Evolutionary conservation across 2,329 filamentous ascomycete genomes (phyloP), one percentile per base, ranked within the genome.

Genomic region (Phaeosphaeriaceae sp.): DNA sequence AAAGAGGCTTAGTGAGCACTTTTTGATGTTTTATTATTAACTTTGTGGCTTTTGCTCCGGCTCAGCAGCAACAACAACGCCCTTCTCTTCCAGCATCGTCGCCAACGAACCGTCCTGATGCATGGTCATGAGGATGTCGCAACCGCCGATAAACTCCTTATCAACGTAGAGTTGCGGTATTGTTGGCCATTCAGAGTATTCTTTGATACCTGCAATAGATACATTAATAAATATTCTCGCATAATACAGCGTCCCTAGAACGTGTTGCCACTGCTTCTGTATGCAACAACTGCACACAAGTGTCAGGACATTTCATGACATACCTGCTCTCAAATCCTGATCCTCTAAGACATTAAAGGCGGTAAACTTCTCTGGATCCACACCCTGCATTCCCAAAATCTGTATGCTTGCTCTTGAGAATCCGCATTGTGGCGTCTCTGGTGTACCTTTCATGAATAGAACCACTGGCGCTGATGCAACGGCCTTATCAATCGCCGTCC

Each of bases 371-470:
- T 83, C 82, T 13, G 94, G 94, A 77, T 97, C 90, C 54, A 99
- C 92, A 58, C 94, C 94, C 78, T 99, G 93, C 67, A 97, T 77
- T 49, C 93, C 91, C 57, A 99, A 81, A 66, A 99, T 92, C 81
- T 97, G 92, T 72, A 99, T 96, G 72, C 85, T 91, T 46, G 93
- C 93, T 65, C 92, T 86, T 50, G 93, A 97, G 81, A 97, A 99
- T 37, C 94, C 94, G 77, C 94, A 99, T 76, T 97, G 92, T 16
- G 94, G 94, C 53, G 86, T 90, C 78, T 97, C 92, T 50, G 94
- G 94, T 1, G 94, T 97, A 51, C 94, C 94, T 81, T 99, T 99
- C 94, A 99, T 99, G 81, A 99, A 99, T 48, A 99, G 82, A 1
- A 99, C 94, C 0, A 99, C 93, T 2, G 93, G 93, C 0, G 92